Evolutionary conservation across 2,329 filamentous ascomycete species (phyloP).

Genomic region (Huntiella savannae): DNA sequence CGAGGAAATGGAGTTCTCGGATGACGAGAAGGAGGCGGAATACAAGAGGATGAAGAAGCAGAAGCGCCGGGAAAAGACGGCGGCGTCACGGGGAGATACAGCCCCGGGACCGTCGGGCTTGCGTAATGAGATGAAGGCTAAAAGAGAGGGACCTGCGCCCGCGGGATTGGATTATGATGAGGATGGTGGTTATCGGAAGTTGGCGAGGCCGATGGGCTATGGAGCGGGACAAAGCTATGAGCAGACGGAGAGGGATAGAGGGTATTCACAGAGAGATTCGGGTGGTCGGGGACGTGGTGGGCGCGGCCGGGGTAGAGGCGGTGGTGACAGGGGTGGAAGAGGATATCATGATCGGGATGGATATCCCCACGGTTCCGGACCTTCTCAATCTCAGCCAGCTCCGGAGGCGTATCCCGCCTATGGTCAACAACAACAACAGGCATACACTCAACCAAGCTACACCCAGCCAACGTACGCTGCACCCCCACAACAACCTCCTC

Average conservation of each 20-base stretch:
- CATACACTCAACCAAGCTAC: background rate
- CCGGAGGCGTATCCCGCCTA: background rate
- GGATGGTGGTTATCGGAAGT: constrained; percentile 51
- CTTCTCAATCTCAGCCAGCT: too few relatives aligned
- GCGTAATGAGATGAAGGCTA: constrained; percentile 19
- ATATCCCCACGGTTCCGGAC: constrained; percentile 1
- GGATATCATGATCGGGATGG: constrained; percentile 17
- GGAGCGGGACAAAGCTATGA: constrained; percentile 23
- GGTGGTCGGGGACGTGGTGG: constrained; percentile 23
- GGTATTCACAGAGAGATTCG: constrained; percentile 15
- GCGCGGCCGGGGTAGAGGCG: constrained; percentile 20
- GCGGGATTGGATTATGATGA: constrained; percentile 48
- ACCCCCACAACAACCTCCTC: background rate
- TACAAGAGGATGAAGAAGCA: constrained; percentile 53
- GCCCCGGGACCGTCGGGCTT: constrained; percentile 16
- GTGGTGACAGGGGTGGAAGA: constrained; percentile 12
- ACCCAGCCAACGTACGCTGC: background rate
- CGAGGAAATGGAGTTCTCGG: constrained; percentile 86
- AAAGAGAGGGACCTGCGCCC: constrained; percentile 18
- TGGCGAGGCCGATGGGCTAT: constrained; percentile 48
- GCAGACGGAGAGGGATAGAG: background rate
- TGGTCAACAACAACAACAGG: background rate
- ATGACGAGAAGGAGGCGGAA: constrained; percentile 84
- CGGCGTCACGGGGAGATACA: constrained; percentile 13
- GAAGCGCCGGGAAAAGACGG: constrained; percentile 33